Percentiles rank a stretch among this genome's conserved stretches.
Evolutionary conservation across 2,329 filamentous ascomycete species (phyloP).

Genomic region (Colletotrichum tofieldiae): DNA sequence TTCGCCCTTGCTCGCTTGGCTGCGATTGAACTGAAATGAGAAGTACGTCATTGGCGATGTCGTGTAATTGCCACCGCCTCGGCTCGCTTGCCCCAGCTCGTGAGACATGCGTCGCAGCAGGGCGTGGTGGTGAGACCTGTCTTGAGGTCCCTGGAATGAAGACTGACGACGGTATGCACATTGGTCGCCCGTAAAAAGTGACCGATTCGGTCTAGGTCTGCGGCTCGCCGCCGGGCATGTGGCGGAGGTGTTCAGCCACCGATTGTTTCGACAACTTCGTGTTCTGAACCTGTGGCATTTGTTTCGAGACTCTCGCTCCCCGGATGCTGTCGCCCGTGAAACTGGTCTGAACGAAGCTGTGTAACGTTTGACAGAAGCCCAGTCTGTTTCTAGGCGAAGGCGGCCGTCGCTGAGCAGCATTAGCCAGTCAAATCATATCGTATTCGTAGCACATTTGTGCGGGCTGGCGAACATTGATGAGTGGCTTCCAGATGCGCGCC

Average conservation of each 20-base stretch:
- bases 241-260: conserved; percentile 4
- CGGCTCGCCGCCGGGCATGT: background rate
- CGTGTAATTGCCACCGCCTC: background rate
- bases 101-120: conserved; percentile 21
- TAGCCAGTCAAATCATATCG: background rate
- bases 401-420: conserved; percentile 28
- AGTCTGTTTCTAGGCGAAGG: background rate
- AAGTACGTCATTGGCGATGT: background rate
- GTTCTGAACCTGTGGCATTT: conserved; percentile 10
- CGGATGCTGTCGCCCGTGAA: background rate
- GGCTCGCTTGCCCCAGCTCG: conserved; percentile 2
- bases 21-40: background rate
- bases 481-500: background rate
- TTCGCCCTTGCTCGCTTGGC: background rate
- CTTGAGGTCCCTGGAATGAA: conserved; percentile 8
- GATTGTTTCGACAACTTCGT: conserved; percentile 17
- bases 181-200: background rate
- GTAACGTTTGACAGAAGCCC: background rate
- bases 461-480: background rate
- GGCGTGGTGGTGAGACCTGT: conserved; percentile 28
- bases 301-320: background rate
- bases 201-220: background rate
- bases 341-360: background rate
- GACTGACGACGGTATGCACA: background rate
- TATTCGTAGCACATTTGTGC: conserved; percentile 23